Percentiles rank a stretch among this genome's conserved stretches.
Evolutionary conservation across 768 basidiomycete species (phyloP).

Genomic region (Amanita exitialis): DNA sequence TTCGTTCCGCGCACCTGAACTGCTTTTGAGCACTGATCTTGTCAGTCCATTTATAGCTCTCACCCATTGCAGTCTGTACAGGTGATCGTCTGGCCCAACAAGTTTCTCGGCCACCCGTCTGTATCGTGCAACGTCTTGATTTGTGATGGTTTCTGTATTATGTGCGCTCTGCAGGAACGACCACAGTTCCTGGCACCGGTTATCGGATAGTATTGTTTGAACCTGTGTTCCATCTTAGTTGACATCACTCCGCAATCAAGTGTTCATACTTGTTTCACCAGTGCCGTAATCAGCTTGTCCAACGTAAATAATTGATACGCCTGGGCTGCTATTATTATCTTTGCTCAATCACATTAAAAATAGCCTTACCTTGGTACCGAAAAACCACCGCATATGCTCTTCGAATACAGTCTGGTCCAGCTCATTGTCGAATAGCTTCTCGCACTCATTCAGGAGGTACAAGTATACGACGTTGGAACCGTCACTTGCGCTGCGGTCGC

Average conservation of each 20-base stretch:
- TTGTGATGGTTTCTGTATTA: slow-evolving; percentile 36
- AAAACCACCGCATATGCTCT: slow-evolving; percentile 93
- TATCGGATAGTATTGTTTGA: slow-evolving; percentile 76
- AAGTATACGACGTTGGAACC: slow-evolving; percentile 69
- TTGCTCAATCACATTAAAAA: slow-evolving; percentile 2
- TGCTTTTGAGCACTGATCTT: slow-evolving; percentile 8
- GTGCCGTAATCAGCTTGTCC: slow-evolving; percentile 82
- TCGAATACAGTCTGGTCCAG: slow-evolving; percentile 89
- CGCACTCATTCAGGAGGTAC: slow-evolving; percentile 84
- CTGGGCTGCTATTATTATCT: slow-evolving; percentile 29
- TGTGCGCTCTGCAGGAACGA: slow-evolving; percentile 61
- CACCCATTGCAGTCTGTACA: slow-evolving; percentile 79
- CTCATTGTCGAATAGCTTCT: slow-evolving; percentile 89
- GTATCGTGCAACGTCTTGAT: slow-evolving; percentile 66
- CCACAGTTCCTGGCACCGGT: slow-evolving; percentile 83
- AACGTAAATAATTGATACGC: slow-evolving; percentile 90
- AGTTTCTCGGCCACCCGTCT: slow-evolving; percentile 72
- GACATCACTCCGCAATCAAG: background rate
- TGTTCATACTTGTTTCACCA: slow-evolving; percentile 79
- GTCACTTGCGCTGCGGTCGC: slow-evolving; percentile 34
- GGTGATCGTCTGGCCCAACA: slow-evolving; percentile 63
- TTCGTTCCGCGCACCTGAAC: slow-evolving; percentile 44
- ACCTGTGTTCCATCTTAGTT: slow-evolving; percentile 37
- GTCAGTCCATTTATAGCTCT: slow-evolving; percentile 14
- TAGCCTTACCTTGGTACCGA: slow-evolving; percentile 68